These are phyloP conservation scores for Cryptococcus sp. DNA, from an alignment of 1,284 basidiomycete genomes.

Conservation along the genomic window DNA sequence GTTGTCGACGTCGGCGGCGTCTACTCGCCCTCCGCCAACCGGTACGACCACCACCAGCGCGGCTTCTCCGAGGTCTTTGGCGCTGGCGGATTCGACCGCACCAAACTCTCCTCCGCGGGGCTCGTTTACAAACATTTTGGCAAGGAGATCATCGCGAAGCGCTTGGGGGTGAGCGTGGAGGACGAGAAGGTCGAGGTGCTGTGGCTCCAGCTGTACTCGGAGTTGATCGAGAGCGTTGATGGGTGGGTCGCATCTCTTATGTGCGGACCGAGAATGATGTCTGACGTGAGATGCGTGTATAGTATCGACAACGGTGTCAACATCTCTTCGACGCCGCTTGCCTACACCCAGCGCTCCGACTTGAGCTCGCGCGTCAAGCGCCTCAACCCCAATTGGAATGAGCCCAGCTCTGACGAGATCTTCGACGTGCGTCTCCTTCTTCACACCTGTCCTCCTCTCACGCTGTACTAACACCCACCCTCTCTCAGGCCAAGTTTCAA, in stretches of 20 bases:
- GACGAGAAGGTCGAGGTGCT: conserved; percentile 67
- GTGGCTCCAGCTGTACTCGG: conserved; percentile 87
- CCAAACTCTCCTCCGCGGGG: conserved; percentile 90
- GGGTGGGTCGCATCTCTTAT: conserved; percentile 45
- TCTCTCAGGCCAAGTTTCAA: conserved; percentile 64
- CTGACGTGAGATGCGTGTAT: background rate
- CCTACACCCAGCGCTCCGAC: conserved; percentile 74
- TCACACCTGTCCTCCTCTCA: background rate
- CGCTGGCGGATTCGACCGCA: conserved; percentile 58
- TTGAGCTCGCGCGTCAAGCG: conserved; percentile 72
- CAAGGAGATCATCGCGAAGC: conserved; percentile 73
- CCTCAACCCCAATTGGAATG: conserved; percentile 91
- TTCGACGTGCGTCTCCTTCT: conserved; percentile 62
- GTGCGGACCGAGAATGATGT: background rate
- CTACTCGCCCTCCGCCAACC: conserved; percentile 72
- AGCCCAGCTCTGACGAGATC: conserved; percentile 59
- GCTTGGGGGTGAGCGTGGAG: conserved; percentile 56
- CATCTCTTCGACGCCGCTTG: conserved; percentile 59
- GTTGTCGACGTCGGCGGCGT: conserved; percentile 97
- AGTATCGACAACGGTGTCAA: conserved; percentile 89
- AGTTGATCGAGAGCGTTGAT: conserved; percentile 93
- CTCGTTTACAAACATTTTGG: conserved; percentile 98
- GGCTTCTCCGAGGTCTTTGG: conserved; percentile 90
- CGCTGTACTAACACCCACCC: background rate
- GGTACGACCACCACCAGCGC: conserved; percentile 96